Conservation (phyloP, 371 early-diverging fungal species). For the Blastocladiella emersonii region DNA sequence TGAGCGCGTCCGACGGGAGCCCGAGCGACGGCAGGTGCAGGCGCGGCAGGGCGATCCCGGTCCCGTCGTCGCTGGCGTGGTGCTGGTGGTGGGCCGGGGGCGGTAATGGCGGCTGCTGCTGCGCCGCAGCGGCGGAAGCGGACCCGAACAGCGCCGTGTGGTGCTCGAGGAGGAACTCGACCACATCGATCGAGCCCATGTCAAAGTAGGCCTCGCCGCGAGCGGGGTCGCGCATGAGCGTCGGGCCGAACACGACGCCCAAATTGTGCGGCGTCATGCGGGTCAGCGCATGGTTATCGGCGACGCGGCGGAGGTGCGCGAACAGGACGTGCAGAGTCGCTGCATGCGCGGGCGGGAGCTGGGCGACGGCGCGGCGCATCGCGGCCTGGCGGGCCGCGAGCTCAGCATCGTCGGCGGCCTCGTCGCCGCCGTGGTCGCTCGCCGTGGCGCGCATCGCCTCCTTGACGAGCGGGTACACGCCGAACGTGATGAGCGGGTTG, state of each 20-base stretch:
- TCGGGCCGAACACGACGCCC: constrained; percentile 88
- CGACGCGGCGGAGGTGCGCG: constrained; percentile 45
- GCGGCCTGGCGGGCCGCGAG: background rate
- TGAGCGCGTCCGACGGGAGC: background rate
- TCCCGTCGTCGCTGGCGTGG: background rate
- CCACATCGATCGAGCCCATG: constrained; percentile 59
- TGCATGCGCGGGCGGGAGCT: constrained; percentile 41
- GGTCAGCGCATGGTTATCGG: constrained; percentile 41
- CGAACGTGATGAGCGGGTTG: constrained; percentile 15
- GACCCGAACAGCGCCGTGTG: constrained; percentile 23
- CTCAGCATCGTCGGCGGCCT: constrained; percentile 15
- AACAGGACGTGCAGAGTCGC: constrained; percentile 43
- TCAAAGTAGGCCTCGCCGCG: constrained; percentile 40
- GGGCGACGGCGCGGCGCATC: constrained; percentile 21
- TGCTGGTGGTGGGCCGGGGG: background rate
- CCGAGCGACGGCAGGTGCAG: background rate
- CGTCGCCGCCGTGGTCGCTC: background rate
- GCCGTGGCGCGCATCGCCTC: constrained; percentile 10
- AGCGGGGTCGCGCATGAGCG: constrained; percentile 43
- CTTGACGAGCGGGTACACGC: constrained; percentile 13
- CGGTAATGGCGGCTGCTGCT: too few species aligned
- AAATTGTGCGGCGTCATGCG: constrained; percentile 77
- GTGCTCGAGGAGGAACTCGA: constrained; percentile 48
- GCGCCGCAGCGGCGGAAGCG: background rate
- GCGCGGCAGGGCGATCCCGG: background rate